Conservation (phyloP, 73 alveolate species). For the Paramecium tetraurelia region DNA sequence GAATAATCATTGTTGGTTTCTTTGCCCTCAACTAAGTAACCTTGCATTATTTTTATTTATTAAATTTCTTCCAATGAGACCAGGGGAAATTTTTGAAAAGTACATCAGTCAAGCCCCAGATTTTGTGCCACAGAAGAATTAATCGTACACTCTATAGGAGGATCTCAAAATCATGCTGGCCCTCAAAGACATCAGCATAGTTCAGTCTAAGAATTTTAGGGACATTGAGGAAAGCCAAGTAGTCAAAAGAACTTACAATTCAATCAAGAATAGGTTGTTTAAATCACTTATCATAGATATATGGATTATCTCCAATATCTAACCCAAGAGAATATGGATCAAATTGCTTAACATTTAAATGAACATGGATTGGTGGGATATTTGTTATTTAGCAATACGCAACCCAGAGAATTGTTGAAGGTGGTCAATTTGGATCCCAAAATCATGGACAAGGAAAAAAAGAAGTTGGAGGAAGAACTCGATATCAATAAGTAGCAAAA, state of each 20-base stretch:
- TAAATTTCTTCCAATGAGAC: background rate
- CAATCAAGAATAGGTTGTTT: background rate
- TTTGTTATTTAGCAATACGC: background rate
- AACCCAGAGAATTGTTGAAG: background rate
- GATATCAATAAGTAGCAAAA: background rate
- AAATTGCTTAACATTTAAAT: background rate
- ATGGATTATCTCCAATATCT: background rate
- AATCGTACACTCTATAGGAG: background rate
- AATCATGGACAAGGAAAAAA: background rate
- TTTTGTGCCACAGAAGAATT: background rate
- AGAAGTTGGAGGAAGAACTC: background rate
- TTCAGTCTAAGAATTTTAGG: background rate
- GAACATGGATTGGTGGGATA: background rate
- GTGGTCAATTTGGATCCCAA: background rate
- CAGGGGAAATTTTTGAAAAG: background rate
- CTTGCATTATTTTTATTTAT: conserved; percentile 20
- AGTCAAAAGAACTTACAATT: conserved; percentile 18
- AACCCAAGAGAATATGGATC: background rate
- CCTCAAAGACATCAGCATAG: background rate
- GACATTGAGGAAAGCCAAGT: conserved; percentile 5
- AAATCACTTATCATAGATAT: background rate
- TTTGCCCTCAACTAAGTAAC: conserved; percentile 21
- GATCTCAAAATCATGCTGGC: background rate
- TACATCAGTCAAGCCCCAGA: background rate
- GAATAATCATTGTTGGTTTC: conserved; percentile 24